A percentile compares a stretch with the other conserved stretches of the same genome.
Conservation (phyloP, 83 land plant species). For the Picea mariana region DNA sequence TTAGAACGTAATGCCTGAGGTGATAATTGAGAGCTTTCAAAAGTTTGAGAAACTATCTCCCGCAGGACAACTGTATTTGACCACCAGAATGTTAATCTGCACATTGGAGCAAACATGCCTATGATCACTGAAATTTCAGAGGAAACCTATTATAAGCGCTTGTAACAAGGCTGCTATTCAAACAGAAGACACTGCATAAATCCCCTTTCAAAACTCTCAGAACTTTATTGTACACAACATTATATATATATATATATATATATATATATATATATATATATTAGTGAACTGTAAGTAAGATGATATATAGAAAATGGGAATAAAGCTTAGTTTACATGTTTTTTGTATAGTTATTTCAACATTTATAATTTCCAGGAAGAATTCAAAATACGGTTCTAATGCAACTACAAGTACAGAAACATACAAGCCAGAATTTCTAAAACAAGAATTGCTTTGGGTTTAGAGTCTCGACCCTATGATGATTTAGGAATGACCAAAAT, state of each 20-base stretch:
- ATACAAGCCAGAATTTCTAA: too few species aligned
- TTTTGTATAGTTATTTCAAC: not conserved
- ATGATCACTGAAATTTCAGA: not conserved
- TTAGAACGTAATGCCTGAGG: conserved; percentile 18
- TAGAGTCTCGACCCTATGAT: too few species aligned
- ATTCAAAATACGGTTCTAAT: not conserved
- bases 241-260: not conserved
- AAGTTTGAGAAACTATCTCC: conserved; percentile 70
- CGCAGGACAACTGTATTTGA: conserved; percentile 85
- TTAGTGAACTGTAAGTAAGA: too few species aligned
- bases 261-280: too few species aligned
- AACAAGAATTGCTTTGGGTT: too few species aligned
- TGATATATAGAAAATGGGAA: not conserved
- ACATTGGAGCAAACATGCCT: conserved; percentile 6
- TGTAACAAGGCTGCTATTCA: not conserved
- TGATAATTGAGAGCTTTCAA: conserved; percentile 43
- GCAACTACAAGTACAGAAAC: not conserved
- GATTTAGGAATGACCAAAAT: not conserved
- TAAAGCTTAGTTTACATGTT: not conserved
- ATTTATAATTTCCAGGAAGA: not conserved
- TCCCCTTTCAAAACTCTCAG: conserved; percentile 35
- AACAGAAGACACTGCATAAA: not conserved
- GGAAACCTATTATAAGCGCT: not conserved
- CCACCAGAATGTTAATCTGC: conserved; percentile 94
- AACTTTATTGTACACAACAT: conserved; percentile 34